These are phyloP conservation scores for Sclerospora graminicola DNA, from an alignment of 352 stramenopile species.

Conservation along the genomic window DNA sequence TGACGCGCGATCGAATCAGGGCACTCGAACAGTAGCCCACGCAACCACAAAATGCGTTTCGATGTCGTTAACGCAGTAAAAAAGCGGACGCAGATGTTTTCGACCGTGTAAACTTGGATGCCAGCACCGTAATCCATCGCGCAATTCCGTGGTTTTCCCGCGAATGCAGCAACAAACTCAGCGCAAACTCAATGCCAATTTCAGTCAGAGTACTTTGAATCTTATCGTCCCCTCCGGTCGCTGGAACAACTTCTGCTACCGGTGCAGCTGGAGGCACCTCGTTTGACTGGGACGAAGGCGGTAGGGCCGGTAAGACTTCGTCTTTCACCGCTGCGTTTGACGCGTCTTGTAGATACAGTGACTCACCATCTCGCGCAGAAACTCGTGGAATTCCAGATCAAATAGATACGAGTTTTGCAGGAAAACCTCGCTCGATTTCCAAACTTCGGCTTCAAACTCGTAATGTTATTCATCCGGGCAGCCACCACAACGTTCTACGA, in stretches of 20 bases:
- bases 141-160: slow-evolving; percentile 82
- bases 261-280: no score
- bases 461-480: slow-evolving; percentile 33
- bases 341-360: slow-evolving; percentile 73
- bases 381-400: no score
- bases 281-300: no score
- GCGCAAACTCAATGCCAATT: no score
- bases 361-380: slow-evolving; percentile 86
- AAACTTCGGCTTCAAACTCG: slow-evolving; percentile 87
- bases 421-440: slow-evolving; percentile 91
- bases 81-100: no score
- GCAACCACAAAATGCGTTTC: no score
- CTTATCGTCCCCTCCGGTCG: slow-evolving; percentile 28
- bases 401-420: no score
- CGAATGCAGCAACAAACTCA: slow-evolving; percentile 77
- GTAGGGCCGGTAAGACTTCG: slow-evolving; percentile 14
- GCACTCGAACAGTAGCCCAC: no score
- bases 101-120: no score
- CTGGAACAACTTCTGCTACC: slow-evolving; percentile 11
- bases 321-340: no score
- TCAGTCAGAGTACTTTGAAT: slow-evolving; percentile 59
- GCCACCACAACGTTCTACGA: slow-evolving; percentile 10
- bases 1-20: slow-evolving; percentile 75
- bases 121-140: no score
- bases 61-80: no score